phyloP scores from a whole-genome alignment of 2,329 filamentous ascomycete genomes.

The Domatiomyces catenatus region DNA sequence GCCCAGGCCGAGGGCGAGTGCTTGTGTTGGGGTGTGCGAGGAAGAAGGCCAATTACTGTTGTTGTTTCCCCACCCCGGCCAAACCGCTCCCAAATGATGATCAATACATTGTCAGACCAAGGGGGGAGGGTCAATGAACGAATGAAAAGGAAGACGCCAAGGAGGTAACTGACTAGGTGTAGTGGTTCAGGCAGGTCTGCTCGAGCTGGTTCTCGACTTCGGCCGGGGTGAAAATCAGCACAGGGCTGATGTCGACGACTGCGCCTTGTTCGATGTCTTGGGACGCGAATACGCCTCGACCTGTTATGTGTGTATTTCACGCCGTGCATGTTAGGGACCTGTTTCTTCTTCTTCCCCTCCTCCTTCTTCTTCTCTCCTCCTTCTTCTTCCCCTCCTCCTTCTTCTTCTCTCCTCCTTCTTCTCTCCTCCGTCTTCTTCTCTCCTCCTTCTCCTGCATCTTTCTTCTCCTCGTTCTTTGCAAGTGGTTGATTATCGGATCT shows the following conservation, averaged over 20 bases:
- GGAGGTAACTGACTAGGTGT: conserved; percentile 32
- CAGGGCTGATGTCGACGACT: conserved; percentile 18
- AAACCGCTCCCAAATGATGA: too few relatives aligned
- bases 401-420: too few relatives aligned
- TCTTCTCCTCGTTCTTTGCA: neutral
- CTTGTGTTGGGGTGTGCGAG: conserved; percentile 28
- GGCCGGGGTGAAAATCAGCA: conserved; percentile 28
- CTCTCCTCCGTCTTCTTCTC: too few relatives aligned
- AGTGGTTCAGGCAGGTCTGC: conserved; percentile 35
- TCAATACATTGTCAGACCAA: too few relatives aligned
- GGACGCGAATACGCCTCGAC: conserved; percentile 19
- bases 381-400: neutral
- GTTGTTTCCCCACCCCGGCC: too few relatives aligned
- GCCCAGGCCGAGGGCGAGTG: conserved; percentile 37
- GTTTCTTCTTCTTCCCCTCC: neutral
- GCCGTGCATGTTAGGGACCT: neutral
- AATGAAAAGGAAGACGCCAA: neutral
- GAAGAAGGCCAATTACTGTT: conserved; percentile 18
- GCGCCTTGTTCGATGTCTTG: conserved; percentile 13
- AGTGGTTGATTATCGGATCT: neutral
- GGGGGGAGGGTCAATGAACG: too few relatives aligned
- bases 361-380: neutral
- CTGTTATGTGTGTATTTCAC: conserved; percentile 5
- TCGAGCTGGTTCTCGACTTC: conserved; percentile 32
- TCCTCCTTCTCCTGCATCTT: neutral